A percentile compares a stretch with the other conserved stretches of the same genome.
Evolutionary conservation across 306 rosid species (phyloP).

Genomic region (Biancaea sappan): DNA sequence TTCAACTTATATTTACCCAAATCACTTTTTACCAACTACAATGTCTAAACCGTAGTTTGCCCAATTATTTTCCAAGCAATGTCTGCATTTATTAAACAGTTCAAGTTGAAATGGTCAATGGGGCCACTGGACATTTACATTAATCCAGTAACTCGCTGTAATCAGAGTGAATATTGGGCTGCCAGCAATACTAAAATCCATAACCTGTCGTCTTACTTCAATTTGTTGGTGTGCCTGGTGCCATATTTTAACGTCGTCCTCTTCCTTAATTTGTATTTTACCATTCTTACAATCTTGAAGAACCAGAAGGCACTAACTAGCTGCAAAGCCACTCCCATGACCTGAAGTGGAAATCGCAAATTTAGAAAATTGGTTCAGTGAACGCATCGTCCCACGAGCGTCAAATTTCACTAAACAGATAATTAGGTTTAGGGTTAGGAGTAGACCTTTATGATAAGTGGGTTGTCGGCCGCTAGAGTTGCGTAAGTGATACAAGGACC

Average conservation of each 20-base stretch:
- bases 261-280: conserved; percentile 62
- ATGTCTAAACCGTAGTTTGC: no score
- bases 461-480: conserved; percentile 62
- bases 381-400: neutral
- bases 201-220: neutral
- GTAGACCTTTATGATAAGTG: conserved; percentile 74
- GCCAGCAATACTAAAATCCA: neutral
- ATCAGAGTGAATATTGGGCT: neutral
- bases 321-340: conserved; percentile 74
- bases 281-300: conserved; percentile 79
- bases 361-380: neutral
- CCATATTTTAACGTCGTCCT: conserved; percentile 34
- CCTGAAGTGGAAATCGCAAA: conserved; percentile 50
- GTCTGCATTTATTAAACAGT: neutral
- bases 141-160: no score
- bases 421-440: neutral
- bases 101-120: neutral
- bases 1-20: no score
- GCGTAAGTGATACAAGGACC: conserved; percentile 74
- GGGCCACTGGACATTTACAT: neutral
- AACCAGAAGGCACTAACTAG: conserved; percentile 94
- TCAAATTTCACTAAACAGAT: neutral
- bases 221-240: conserved; percentile 30
- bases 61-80: no score
- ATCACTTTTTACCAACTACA: no score